Evolutionary conservation across 2,329 filamentous ascomycete genomes (phyloP).

Genomic region (Aspergillus clavatus): DNA sequence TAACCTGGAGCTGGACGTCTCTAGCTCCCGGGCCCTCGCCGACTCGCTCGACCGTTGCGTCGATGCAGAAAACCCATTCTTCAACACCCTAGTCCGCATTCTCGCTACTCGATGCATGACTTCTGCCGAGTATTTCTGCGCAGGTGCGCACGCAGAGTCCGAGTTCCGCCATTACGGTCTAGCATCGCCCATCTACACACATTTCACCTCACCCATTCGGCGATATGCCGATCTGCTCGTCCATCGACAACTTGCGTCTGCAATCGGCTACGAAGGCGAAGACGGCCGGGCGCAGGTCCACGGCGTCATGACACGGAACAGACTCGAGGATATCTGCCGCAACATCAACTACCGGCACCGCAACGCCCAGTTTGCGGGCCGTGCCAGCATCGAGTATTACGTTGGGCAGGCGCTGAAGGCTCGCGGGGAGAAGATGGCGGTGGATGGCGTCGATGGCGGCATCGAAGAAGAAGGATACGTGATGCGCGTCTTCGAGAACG

Average conservation of each 20-base stretch:
- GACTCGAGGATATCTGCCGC: conserved; percentile 89
- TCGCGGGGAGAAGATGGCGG: conserved; percentile 46
- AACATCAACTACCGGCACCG: conserved; percentile 98
- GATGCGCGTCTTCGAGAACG: conserved; percentile 96
- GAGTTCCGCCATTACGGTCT: conserved; percentile 98
- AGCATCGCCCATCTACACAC: conserved; percentile 94
- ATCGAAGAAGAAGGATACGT: conserved; percentile 88
- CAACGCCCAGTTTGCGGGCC: conserved; percentile 91
- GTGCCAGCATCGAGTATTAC: conserved; percentile 94
- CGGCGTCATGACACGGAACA: conserved; percentile 71
- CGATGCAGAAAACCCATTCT: conserved; percentile 80
- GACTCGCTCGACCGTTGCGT: conserved; percentile 83
- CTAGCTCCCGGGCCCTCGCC: conserved; percentile 87
- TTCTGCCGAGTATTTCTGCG: conserved; percentile 96
- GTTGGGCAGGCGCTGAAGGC: conserved; percentile 92
- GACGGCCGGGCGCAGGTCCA: conserved; percentile 64
- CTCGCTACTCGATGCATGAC: conserved; percentile 99
- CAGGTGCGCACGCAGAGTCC: conserved; percentile 84
- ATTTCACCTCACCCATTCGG: conserved; percentile 95
- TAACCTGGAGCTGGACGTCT: conserved; percentile 71
- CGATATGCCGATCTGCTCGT: conserved; percentile 96
- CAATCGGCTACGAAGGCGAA: conserved; percentile 73
- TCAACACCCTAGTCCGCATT: conserved; percentile 96
- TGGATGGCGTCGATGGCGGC: conserved; percentile 31
- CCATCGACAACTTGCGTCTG: conserved; percentile 88